A percentile compares a stretch with the other conserved stretches of the same genome.
Conservation (phyloP, 1,284 basidiomycete genomes). For the Sphaerobolus stellatus region DNA sequence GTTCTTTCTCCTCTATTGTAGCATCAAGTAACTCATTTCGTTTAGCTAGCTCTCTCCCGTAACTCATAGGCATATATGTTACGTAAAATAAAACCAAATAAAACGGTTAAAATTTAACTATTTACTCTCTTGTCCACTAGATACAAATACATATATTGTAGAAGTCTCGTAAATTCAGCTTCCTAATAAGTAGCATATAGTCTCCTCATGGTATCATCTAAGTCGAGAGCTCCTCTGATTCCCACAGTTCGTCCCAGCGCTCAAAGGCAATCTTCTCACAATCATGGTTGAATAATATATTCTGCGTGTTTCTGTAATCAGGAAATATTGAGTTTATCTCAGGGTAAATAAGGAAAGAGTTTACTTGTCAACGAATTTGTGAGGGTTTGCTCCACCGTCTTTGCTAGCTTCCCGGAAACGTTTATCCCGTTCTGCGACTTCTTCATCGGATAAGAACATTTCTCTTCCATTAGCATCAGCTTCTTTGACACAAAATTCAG, state of each 20-base stretch:
- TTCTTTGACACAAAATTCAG: slow-evolving; percentile 33
- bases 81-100: no score
- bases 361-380: slow-evolving; percentile 9
- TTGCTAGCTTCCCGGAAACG: slow-evolving; percentile 20
- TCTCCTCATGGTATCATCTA: no score
- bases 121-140: no score
- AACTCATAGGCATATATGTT: no score
- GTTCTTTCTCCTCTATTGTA: no score
- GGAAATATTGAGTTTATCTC: background rate
- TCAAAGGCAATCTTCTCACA: slow-evolving; percentile 4
- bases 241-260: slow-evolving; percentile 9
- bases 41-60: no score
- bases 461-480: slow-evolving; percentile 35
- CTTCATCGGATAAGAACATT: slow-evolving; percentile 29
- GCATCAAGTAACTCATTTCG: no score
- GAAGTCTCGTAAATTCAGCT: no score
- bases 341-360: background rate
- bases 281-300: slow-evolving; percentile 6
- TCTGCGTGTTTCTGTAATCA: slow-evolving; percentile 3
- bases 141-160: no score
- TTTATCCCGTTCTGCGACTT: slow-evolving; percentile 24
- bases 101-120: no score
- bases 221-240: no score
- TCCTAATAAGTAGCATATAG: no score
- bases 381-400: slow-evolving; percentile 16